A percentile compares a stretch with the other conserved stretches of the same genome.
Conservation (phyloP, 1,284 basidiomycete species). For the Exsudoporus floridanus region DNA sequence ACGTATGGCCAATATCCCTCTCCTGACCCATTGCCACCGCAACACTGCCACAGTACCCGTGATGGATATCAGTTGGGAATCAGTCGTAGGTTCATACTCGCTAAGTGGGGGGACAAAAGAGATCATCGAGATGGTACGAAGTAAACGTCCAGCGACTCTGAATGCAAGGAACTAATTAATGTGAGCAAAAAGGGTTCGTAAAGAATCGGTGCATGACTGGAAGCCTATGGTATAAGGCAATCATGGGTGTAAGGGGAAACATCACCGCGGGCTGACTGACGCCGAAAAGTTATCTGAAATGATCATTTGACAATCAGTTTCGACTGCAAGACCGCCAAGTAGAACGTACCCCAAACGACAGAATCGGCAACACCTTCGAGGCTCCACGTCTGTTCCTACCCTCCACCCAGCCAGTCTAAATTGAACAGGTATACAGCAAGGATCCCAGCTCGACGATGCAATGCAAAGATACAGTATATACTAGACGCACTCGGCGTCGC, state of each 20-base stretch:
- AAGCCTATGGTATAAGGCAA: background rate
- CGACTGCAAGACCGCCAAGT: background rate
- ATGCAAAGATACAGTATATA: constrained; percentile 10
- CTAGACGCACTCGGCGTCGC: constrained; percentile 11
- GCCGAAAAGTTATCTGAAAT: background rate
- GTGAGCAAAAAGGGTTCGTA: background rate
- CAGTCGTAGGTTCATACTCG: background rate
- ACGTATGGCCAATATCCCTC: constrained; percentile 29
- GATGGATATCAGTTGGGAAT: background rate
- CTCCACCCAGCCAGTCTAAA: background rate
- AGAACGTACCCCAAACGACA: background rate
- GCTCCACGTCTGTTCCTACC: background rate
- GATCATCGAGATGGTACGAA: background rate
- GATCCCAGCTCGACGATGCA: constrained; percentile 1
- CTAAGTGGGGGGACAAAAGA: background rate
- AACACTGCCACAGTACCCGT: background rate
- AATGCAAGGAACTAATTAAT: background rate
- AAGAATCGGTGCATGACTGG: background rate
- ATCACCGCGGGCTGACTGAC: background rate
- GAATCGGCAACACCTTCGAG: background rate
- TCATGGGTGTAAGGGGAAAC: background rate
- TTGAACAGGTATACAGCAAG: background rate
- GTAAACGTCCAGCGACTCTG: background rate
- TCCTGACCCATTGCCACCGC: constrained; percentile 19
- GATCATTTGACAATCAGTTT: background rate